These are phyloP conservation scores for Tolypocladium cylindrosporum DNA, from an alignment of 2,329 filamentous ascomycete genomes.

Conservation along the genomic window DNA sequence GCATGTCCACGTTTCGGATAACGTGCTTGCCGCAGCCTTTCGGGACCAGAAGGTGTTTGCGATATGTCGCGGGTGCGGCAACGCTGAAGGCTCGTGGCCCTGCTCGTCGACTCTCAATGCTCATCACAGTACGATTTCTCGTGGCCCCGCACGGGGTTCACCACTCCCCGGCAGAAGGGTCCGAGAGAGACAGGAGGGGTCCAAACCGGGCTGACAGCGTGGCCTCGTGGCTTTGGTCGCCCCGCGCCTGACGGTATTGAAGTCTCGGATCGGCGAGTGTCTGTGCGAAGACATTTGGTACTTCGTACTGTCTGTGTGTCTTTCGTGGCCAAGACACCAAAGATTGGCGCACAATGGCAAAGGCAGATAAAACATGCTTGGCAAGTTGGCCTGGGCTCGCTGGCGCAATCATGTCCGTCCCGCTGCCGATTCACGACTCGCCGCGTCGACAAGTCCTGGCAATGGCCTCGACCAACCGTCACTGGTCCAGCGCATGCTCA, in stretches of 20 bases:
- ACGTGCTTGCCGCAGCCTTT: not conserved
- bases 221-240: not conserved
- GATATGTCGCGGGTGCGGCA: not conserved
- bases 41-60: not conserved
- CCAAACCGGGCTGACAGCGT: not conserved
- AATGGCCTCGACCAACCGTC: not conserved
- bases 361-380: not conserved
- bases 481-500: not conserved
- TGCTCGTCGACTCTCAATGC: not conserved
- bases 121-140: not conserved
- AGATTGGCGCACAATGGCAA: not conserved
- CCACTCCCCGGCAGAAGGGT: not conserved
- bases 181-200: not conserved
- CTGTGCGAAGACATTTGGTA: no score
- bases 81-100: not conserved
- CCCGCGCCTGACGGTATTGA: not conserved
- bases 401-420: not conserved
- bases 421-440: not conserved
- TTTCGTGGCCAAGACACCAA: not conserved
- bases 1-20: not conserved
- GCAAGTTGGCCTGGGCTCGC: not conserved
- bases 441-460: not conserved
- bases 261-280: no score
- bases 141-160: not conserved
- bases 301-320: not conserved